Percentiles rank a stretch among this genome's conserved stretches.
phyloP scores from a whole-genome alignment of 352 stramenopile species.

The Peronosclerospora sorghi region DNA sequence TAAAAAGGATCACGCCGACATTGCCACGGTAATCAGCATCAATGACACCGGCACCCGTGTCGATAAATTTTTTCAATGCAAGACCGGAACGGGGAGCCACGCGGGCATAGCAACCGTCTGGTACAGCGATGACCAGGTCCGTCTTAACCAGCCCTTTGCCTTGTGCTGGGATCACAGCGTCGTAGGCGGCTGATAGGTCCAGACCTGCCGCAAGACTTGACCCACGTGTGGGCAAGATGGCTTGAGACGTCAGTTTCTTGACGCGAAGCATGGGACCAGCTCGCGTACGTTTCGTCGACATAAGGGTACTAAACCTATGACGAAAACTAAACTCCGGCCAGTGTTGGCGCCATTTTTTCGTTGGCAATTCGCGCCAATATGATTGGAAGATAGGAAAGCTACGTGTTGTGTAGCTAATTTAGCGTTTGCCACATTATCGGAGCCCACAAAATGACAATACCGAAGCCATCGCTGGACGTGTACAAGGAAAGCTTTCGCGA shows the following conservation, averaged over 20 bases:
- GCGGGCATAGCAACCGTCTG: constrained; percentile 90
- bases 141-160: constrained; percentile 95
- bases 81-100: constrained; percentile 91
- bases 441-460: constrained; percentile 1
- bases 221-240: constrained; percentile 70
- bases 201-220: constrained; percentile 71
- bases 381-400: neutral
- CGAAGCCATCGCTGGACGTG: constrained; percentile 50
- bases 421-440: too few species aligned
- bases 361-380: neutral
- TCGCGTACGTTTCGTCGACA: constrained; percentile 22
- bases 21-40: constrained; percentile 96
- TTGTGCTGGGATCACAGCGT: constrained; percentile 82
- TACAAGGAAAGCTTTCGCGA: constrained; percentile 82
- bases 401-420: too few species aligned
- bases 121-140: constrained; percentile 93
- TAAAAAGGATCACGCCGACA: constrained; percentile 99
- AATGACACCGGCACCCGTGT: constrained; percentile 96
- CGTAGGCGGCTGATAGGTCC: constrained; percentile 78
- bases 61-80: constrained; percentile 96
- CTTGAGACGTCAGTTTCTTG: constrained; percentile 76
- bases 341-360: constrained; percentile 3
- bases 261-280: constrained; percentile 44
- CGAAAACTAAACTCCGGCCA: too few species aligned
- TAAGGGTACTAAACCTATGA: constrained; percentile 3